phyloP scores from a whole-genome alignment of 495 filamentous ascomycete genomes.

The Paragyromitra xinjiangensis region DNA sequence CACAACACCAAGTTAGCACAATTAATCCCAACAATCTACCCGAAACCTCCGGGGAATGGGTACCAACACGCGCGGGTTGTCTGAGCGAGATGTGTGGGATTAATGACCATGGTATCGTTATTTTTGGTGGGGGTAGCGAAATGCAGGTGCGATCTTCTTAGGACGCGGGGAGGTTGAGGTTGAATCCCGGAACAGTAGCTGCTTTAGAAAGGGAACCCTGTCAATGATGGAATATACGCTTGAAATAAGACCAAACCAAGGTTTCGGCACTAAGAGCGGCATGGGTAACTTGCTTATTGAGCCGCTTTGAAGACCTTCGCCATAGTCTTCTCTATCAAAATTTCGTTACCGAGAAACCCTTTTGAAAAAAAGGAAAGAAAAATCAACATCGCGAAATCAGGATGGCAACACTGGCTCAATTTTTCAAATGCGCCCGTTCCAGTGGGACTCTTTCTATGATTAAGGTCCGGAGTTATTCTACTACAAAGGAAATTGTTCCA shows the following conservation, averaged over 20 bases:
- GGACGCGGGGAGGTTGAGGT: conserved; percentile 28
- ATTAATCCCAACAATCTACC: conserved; percentile 3
- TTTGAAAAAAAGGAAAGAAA: not conserved
- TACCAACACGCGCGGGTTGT: conserved; percentile 87
- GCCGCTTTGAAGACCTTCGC: not conserved
- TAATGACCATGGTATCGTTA: conserved; percentile 72
- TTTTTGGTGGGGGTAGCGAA: conserved; percentile 26
- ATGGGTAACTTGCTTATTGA: not conserved
- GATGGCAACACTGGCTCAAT: conserved; percentile 24
- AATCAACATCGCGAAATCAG: not conserved
- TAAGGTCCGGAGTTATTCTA: conserved; percentile 36
- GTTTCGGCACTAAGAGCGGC: not conserved
- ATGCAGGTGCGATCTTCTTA: conserved; percentile 5
- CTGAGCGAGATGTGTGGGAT: conserved; percentile 91
- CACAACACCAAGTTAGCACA: conserved; percentile 21
- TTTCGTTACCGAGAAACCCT: not conserved
- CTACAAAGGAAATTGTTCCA: conserved; percentile 57
- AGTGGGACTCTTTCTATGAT: not conserved
- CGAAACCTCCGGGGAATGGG: conserved; percentile 27
- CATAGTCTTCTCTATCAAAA: conserved; percentile 33
- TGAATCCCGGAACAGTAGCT: conserved; percentile 14
- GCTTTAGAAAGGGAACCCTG: conserved; percentile 18
- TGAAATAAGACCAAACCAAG: not conserved
- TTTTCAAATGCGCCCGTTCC: conserved; percentile 14
- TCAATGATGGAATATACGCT: conserved; percentile 30